phyloP scores from a whole-genome alignment of 2,329 filamentous ascomycete species.

The Aspergillus sojae region DNA sequence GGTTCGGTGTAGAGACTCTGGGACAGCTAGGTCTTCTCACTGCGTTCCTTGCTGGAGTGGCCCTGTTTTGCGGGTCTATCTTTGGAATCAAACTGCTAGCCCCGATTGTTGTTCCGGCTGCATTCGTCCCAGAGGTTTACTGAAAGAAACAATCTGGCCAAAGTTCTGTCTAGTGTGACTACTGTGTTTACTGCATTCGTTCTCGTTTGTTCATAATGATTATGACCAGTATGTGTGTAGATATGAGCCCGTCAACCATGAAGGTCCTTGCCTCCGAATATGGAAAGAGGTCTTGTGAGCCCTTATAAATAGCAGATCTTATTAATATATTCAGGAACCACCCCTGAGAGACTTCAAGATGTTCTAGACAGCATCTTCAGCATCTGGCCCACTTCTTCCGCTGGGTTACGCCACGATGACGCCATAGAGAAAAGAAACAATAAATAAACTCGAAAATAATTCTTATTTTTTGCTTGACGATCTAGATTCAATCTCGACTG shows the following conservation, averaged over 20 bases:
- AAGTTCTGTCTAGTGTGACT: neutral
- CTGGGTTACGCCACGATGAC: constrained; percentile 11
- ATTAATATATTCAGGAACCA: neutral
- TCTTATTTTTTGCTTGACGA: neutral
- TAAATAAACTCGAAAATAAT: neutral
- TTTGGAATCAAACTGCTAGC: constrained; percentile 10
- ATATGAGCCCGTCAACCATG: neutral
- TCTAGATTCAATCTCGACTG: neutral
- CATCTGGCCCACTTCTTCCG: neutral
- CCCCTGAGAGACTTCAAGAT: neutral
- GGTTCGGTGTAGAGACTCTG: constrained; percentile 29
- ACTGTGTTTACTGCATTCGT: neutral
- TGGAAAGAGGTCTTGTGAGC: neutral
- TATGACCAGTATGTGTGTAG: neutral
- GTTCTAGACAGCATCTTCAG: neutral
- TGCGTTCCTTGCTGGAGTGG: constrained; percentile 17
- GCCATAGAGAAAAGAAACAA: constrained; percentile 5
- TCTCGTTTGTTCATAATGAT: neutral
- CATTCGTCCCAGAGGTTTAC: neutral
- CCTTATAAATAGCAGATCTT: neutral
- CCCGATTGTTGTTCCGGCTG: neutral
- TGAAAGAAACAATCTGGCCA: neutral
- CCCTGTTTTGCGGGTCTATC: constrained; percentile 14
- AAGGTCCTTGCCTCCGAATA: neutral
- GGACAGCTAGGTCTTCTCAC: constrained; percentile 30